Conservation (phyloP, 768 basidiomycete species). For the Panaeolus cyanescens region DNA sequence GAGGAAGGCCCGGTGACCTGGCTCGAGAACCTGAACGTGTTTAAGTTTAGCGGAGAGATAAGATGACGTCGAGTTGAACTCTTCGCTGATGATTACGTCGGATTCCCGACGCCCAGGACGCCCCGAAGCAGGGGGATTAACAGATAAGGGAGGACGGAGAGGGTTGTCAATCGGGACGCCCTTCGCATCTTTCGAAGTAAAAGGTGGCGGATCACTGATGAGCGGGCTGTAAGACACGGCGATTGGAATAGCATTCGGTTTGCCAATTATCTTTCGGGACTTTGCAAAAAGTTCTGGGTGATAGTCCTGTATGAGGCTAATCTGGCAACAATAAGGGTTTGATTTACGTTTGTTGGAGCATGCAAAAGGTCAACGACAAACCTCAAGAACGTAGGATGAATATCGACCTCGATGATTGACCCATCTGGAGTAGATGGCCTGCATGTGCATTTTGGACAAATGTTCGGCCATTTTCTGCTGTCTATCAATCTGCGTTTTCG, state of each 20-base stretch:
- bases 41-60: slow-evolving; percentile 15
- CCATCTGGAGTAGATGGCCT: slow-evolving; percentile 13
- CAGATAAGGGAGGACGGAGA: too few species aligned
- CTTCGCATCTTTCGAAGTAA: background rate
- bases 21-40: slow-evolving; percentile 13
- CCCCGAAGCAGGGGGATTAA: too few species aligned
- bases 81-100: slow-evolving; percentile 14
- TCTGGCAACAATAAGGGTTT: slow-evolving; percentile 7
- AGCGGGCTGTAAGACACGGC: background rate
- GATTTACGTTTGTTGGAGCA: background rate
- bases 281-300: slow-evolving; percentile 13
- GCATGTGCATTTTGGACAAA: slow-evolving; percentile 7
- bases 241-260: background rate
- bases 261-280: background rate
- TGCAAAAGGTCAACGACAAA: background rate
- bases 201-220: background rate
- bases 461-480: slow-evolving; percentile 3
- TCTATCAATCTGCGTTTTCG: slow-evolving; percentile 11
- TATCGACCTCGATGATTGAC: slow-evolving; percentile 15
- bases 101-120: background rate
- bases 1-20: slow-evolving; percentile 11
- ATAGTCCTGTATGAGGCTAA: slow-evolving; percentile 13
- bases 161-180: background rate
- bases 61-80: slow-evolving; percentile 10
- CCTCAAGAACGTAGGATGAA: slow-evolving; percentile 17